phyloP scores from a whole-genome alignment of 1,139 yeast genomes.

The Cylindricascospora bacillispora region DNA sequence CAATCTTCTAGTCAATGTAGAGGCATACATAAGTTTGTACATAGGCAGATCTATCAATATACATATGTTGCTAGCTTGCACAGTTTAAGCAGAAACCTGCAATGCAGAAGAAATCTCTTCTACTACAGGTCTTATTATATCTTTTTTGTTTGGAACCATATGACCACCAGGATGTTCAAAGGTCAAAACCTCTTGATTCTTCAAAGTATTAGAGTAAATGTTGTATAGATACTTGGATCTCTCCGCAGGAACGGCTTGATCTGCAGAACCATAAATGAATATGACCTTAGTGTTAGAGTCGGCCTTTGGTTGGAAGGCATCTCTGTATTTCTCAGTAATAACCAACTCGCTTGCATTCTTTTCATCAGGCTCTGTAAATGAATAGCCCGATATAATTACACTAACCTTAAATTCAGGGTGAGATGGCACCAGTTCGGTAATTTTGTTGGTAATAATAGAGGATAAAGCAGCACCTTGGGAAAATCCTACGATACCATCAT shows the following conservation, averaged over 20 bases:
- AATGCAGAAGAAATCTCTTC: slow-evolving; percentile 23
- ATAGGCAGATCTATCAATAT: too few species aligned
- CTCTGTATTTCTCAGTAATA: slow-evolving; percentile 26
- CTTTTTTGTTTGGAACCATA: slow-evolving; percentile 66
- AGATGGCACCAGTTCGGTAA: slow-evolving; percentile 31
- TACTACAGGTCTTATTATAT: slow-evolving; percentile 32
- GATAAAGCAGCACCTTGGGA: slow-evolving; percentile 91
- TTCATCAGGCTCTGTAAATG: slow-evolving; percentile 35
- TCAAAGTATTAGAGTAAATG: slow-evolving; percentile 26
- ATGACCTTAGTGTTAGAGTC: slow-evolving; percentile 24
- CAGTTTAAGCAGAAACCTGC: too few species aligned
- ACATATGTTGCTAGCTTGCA: too few species aligned
- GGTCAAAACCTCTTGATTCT: slow-evolving; percentile 23
- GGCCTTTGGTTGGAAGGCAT: slow-evolving; percentile 23
- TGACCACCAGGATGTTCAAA: slow-evolving; percentile 77
- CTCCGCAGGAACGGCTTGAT: slow-evolving; percentile 44
- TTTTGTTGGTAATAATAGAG: slow-evolving; percentile 38
- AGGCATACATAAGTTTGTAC: too few species aligned
- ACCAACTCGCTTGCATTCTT: slow-evolving; percentile 21
- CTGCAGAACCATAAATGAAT: slow-evolving; percentile 31
- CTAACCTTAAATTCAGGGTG: slow-evolving; percentile 37
- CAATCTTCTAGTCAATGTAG: too few species aligned
- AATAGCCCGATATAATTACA: slow-evolving; percentile 42
- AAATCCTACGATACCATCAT: slow-evolving; percentile 78
- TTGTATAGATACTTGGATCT: slow-evolving; percentile 38